Evolutionary conservation across 2,329 filamentous ascomycete genomes (phyloP), one percentile per base, ranked within the genome.

Genomic region (Pochonia chlamydosporia): DNA sequence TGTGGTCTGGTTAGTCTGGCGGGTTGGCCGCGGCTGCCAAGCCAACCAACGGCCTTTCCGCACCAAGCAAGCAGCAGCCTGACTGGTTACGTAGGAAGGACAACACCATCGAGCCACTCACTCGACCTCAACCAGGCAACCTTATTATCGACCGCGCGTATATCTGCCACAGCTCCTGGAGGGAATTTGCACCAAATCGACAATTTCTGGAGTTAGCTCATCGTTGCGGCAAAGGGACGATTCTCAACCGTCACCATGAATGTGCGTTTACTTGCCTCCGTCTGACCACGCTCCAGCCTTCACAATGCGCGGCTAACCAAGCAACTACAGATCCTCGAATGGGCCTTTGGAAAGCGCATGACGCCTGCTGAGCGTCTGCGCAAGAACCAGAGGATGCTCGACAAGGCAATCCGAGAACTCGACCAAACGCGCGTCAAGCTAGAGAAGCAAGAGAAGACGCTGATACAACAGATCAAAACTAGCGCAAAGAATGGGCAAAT

Each of bases 291-390:
- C n/a, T 23, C 28, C 26, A 36, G 13, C 24, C 21, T 8, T 21
- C 25, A 9, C 11, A 30, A 13, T 42, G 7, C 44, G 42, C 44
- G 33, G 49, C 49, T 50, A 37, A 50, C 36, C 39, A 26, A 4
- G 53, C 50, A 55, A 53, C 55, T 50, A 39, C 59, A 96, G 89
- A 89, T 97, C 64, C 81, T 99, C 52, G 93, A 99, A 81, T 99
- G 93, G 91, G 92, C 92, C 33, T 99, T 99, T 64, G 93, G 93
- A 57, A 97, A 96, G 81, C 93, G 93, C 70, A 95, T 97, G 81
- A 99, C 93, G 76, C 92, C 93, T 4, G 89, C 90, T 21, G 87
- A 93, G 78, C 85, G 88, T 66, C 76, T 92, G 66, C 84, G 88
- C 68, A 92, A 92, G 76, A 95, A 99, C 69, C 93, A 97, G 72